These are phyloP conservation scores for Fusarium solani-melongenae DNA, from an alignment of 2,329 filamentous ascomycete genomes.

Conservation along the genomic window DNA sequence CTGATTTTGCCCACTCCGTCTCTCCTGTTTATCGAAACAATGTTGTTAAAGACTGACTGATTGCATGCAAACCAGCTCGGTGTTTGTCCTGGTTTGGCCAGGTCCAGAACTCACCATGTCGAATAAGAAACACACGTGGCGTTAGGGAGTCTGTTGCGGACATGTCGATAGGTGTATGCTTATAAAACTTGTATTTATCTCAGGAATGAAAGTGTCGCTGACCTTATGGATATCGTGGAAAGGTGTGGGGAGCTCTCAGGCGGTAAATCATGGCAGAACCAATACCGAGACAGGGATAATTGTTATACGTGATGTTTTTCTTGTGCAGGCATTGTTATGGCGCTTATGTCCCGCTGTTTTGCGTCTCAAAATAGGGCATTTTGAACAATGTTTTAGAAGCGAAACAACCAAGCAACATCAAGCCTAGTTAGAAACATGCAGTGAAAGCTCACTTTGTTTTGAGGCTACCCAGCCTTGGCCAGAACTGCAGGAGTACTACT, in stretches of 20 bases:
- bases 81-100: background rate
- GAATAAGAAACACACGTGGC: background rate
- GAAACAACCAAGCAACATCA: background rate
- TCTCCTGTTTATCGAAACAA: background rate
- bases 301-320: background rate
- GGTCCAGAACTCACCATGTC: background rate
- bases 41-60: background rate
- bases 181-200: background rate
- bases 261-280: background rate
- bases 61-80: no score
- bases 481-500: background rate
- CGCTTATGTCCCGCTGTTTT: background rate
- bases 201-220: no score
- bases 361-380: background rate
- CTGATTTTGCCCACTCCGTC: conserved; percentile 1
- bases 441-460: background rate
- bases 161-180: background rate
- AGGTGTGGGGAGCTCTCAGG: background rate
- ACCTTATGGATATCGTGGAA: no score
- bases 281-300: background rate
- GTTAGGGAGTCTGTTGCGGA: background rate
- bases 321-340: background rate
- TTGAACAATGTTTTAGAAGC: background rate
- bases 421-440: background rate
- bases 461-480: background rate